Evolutionary conservation across 2,329 filamentous ascomycete species (phyloP), one percentile per base, ranked within the genome.

Genomic region (Lasiodiplodia citricola): DNA sequence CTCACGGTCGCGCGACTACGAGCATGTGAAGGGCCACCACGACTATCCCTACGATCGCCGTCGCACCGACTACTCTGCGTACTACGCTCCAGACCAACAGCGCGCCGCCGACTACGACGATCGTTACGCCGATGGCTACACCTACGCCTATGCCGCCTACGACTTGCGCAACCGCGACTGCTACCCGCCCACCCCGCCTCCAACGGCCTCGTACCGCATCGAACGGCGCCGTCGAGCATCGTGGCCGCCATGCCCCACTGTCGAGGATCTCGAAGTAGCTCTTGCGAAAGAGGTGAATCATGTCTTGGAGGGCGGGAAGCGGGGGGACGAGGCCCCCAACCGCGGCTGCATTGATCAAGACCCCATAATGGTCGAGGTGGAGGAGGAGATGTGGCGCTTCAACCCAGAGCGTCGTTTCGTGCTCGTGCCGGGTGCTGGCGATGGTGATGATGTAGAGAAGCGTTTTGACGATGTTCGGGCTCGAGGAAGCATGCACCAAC

Each of bases 321-420:
- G 83, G 82, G 68, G 75, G 67, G 89, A 90, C 72, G 87, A 90
- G 69, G 84, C 87, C 35, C 38, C 84, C 62, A 85, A 86, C 68
- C 87, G 87, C 68, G 92, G 92, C 50, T 86, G 87, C 6, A 79
- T 90, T 69, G 90, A 94, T 65, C 92, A 94, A 74, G 81, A 89
- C 31, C 89, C 88, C 14, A 83, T 94, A 60, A 82, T 94, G 28
- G 80, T 90, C 67, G 88, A 91, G 68, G 86, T 91, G 16, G 51
- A 64, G n/a, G 78, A 82, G 56, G 77, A 76, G 44, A 76, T 78
- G 68, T 65, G 68, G 37, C 44, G 50, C 50, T 69, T 58, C 52
- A 88, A 88, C 72, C 84, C 85, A 4, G 91, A 93, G 75, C 85
- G 88, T 47, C 87, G 90, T 50, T 92, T 90, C 73, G 87, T 92